Base-by-base conservation (phyloP, 1,284 basidiomycete genomes). In the Wallemia mellicola region DNA sequence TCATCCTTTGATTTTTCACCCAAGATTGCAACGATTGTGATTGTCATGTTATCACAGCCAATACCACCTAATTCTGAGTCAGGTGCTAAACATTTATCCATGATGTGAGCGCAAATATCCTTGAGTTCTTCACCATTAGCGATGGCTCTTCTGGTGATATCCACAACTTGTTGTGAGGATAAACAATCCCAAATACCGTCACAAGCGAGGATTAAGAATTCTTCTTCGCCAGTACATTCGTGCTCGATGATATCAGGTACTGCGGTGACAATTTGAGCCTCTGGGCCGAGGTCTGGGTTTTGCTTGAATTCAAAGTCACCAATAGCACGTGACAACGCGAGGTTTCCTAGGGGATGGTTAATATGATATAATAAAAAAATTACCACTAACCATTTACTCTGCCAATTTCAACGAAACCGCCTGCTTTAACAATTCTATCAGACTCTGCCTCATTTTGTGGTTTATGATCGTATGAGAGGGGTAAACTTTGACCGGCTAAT, bases 181-280 rank as follows among this genome's bases (percentile, higher is more conserved):
- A 98, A 72, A 68, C 92, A 96, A 69, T 99, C 94, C 94, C 94
- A 99, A 67, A 98, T 99, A 89, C 88, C 89, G 70, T 99, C 94
- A 71, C 94, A 98, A 14, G 94, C 94, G 32, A 99, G 69, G 9
- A 99, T 80, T 32, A 99, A 69, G 69, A 98, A 98, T 70, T 99
- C 94, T 67, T 99, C 94, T 62, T 98, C 89, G 11, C 78, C 78
- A 1, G 82, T 79, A 28, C 85, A 73, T 61, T 82, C 73, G 72
- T 95, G 91, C 58, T 76, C 74, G 28, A 79, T 82, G 64, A 99
- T 76, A 63, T 99, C 94, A 25, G 94, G 94, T 69, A 96, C 80
- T 59, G 87, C 80, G 2, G 94, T 98, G 64, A 99, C 95, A 61
- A 94, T 83, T 71, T 99, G 94, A 61, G 80, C 77, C 71, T 98